These are phyloP conservation scores for Saccharomycopsis sp. DNA, from an alignment of 805 yeast species.

Conservation along the genomic window DNA sequence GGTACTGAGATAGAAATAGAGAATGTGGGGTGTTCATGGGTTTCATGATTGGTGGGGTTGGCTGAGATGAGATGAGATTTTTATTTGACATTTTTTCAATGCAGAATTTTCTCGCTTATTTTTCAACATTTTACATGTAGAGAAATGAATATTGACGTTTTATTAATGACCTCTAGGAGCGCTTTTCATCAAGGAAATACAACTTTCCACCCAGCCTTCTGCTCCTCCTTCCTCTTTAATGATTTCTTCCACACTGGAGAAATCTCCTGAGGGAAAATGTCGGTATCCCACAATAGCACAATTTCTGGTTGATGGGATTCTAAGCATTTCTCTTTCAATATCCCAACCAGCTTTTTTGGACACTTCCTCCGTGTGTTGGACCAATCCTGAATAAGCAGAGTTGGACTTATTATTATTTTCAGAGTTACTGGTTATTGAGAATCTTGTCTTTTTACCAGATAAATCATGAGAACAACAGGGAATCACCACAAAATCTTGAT, in stretches of 20 bases:
- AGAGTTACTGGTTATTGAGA: slow-evolving; percentile 24
- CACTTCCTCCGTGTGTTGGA: slow-evolving; percentile 70
- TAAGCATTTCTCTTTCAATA: slow-evolving; percentile 72
- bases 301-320: slow-evolving; percentile 92
- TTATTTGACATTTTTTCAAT: too few relatives aligned
- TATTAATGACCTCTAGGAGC: slow-evolving; percentile 61
- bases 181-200: slow-evolving; percentile 58
- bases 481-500: slow-evolving; percentile 80
- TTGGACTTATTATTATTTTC: slow-evolving; percentile 21
- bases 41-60: too few relatives aligned
- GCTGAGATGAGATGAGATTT: too few relatives aligned
- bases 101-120: too few relatives aligned
- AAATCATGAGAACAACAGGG: slow-evolving; percentile 93
- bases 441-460: slow-evolving; percentile 66
- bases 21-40: too few relatives aligned
- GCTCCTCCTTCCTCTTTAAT: slow-evolving; percentile 79
- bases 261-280: too few relatives aligned
- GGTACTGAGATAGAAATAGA: too few relatives aligned
- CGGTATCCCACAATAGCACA: slow-evolving; percentile 78
- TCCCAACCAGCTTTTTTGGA: slow-evolving; percentile 72
- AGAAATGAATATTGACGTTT: too few relatives aligned
- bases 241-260: slow-evolving; percentile 44
- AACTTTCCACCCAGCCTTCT: slow-evolving; percentile 79
- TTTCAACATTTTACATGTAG: too few relatives aligned
- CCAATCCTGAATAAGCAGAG: slow-evolving; percentile 77